phyloP scores from a whole-genome alignment of 2,329 filamentous ascomycete genomes.

The Fusarium albosuccineum region DNA sequence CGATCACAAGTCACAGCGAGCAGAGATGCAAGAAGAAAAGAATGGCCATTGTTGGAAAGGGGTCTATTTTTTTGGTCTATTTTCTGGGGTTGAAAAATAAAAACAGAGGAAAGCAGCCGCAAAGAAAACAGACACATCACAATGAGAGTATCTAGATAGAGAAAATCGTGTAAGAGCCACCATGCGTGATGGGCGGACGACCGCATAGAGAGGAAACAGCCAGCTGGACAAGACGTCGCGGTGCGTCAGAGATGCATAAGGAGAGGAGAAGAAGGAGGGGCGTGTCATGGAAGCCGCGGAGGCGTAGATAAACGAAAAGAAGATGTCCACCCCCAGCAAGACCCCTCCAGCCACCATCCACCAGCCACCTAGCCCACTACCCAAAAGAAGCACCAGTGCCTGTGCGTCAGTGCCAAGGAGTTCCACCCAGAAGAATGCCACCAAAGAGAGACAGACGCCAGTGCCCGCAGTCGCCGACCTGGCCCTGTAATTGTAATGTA shows the following conservation, averaged over 20 bases:
- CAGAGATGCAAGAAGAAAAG: not conserved
- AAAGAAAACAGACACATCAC: no score
- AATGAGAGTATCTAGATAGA: no score
- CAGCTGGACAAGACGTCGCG: no score
- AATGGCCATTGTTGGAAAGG: not conserved
- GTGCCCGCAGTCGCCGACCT: not conserved
- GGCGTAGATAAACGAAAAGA: not conserved
- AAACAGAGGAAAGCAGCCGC: no score
- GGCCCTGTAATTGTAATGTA: no score
- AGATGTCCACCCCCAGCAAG: not conserved
- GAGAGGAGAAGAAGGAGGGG: constrained; percentile 10
- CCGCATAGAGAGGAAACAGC: no score
- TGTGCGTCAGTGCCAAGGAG: constrained; percentile 10
- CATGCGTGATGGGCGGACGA: no score
- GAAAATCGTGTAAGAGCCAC: no score
- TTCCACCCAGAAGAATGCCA: constrained; percentile 1
- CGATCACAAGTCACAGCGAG: no score
- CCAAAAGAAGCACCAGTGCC: not conserved
- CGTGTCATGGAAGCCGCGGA: not conserved
- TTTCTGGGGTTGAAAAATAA: no score
- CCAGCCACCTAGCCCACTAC: not conserved
- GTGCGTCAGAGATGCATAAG: no score
- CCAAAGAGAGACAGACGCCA: not conserved
- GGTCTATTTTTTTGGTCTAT: no score
- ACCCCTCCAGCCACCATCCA: not conserved